A percentile compares a stretch with the other conserved stretches of the same genome.
These are phyloP conservation scores for Phialocephala sp. DNA, from an alignment of 2,329 filamentous ascomycete genomes.

Conservation along the genomic window DNA sequence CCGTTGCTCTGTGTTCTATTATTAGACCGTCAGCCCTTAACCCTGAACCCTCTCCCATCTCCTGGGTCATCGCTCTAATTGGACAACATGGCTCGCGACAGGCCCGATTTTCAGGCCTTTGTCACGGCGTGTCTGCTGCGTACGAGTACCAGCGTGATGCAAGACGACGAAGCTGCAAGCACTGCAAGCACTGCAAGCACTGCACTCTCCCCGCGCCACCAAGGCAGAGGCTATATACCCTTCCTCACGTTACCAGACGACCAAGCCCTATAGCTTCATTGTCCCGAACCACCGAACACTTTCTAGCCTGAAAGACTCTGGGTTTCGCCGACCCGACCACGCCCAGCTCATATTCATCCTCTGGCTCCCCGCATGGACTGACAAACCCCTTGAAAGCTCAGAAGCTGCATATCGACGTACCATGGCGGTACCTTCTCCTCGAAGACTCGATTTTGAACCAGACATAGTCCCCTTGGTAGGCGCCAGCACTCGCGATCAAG, in stretches of 20 bases:
- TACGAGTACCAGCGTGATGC: conserved; percentile 6
- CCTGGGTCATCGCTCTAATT: conserved; percentile 15
- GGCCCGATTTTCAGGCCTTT: conserved; percentile 22
- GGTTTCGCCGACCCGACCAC: conserved; percentile 16
- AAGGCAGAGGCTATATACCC: conserved; percentile 13
- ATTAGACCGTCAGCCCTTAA: conserved; percentile 12
- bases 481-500: conserved; percentile 40
- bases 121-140: conserved; percentile 7
- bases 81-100: conserved; percentile 14
- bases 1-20: conserved; percentile 15
- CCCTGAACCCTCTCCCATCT: conserved; percentile 9
- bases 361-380: conserved; percentile 34
- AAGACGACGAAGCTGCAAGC: background rate
- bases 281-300: conserved; percentile 30
- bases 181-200: background rate
- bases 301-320: conserved; percentile 28
- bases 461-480: conserved; percentile 32
- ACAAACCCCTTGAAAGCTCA: conserved; percentile 31
- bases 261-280: conserved; percentile 17
- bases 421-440: conserved; percentile 38
- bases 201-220: conserved; percentile 10
- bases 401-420: conserved; percentile 27
- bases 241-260: background rate
- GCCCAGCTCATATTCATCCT: conserved; percentile 27
- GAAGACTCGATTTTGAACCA: conserved; percentile 32